Percentiles rank a stretch among this genome's conserved stretches.
phyloP scores from a whole-genome alignment of 805 yeast species.

The Ogataea nakhonphanomensis region DNA sequence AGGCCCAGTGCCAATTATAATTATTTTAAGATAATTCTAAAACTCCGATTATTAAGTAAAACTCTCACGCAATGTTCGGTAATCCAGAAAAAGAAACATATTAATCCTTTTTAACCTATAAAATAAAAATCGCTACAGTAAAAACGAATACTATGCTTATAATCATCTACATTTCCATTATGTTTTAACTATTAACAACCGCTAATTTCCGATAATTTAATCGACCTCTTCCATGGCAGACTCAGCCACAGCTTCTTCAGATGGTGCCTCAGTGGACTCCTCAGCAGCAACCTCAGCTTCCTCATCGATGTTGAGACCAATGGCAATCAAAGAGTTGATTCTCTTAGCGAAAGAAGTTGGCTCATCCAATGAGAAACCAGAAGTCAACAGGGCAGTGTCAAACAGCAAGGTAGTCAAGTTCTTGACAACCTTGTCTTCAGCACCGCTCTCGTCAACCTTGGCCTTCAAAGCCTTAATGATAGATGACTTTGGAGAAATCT shows the following conservation, averaged over 20 bases:
- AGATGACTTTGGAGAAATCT: slow-evolving; percentile 94
- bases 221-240: slow-evolving; percentile 99
- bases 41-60: too few species aligned
- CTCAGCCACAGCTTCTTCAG: slow-evolving; percentile 74
- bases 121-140: not conserved
- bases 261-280: slow-evolving; percentile 47
- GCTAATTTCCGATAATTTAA: slow-evolving; percentile 36
- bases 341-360: slow-evolving; percentile 96
- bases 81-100: too few species aligned
- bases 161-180: slow-evolving; percentile 2
- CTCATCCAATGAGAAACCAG: slow-evolving; percentile 98
- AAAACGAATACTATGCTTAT: too few species aligned
- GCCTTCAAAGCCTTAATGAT: slow-evolving; percentile 93
- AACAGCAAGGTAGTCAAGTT: slow-evolving; percentile 93
- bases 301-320: slow-evolving; percentile 97
- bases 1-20: not conserved
- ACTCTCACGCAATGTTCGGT: too few species aligned
- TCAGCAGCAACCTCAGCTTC: slow-evolving; percentile 45
- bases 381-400: slow-evolving; percentile 97
- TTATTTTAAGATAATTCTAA: too few species aligned
- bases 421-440: slow-evolving; percentile 97
- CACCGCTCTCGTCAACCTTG: slow-evolving; percentile 96
- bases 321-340: slow-evolving; percentile 95
- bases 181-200: slow-evolving; percentile 7
- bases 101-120: not conserved